These are phyloP conservation scores for Suillus cothurnatus DNA, from an alignment of 768 basidiomycete genomes.

Conservation along the genomic window DNA sequence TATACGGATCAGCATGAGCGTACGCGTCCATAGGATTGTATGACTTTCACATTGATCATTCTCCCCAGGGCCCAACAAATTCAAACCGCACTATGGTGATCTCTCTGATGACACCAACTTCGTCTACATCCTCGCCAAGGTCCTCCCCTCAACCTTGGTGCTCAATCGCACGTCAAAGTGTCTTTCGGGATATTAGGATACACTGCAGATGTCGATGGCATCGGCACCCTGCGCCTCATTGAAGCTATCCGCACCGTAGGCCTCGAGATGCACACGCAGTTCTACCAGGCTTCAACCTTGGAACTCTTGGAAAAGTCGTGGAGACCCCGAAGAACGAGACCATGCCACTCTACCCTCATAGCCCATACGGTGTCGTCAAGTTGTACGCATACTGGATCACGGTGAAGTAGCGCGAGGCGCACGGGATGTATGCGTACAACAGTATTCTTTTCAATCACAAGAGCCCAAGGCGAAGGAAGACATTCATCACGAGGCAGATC, in stretches of 20 bases:
- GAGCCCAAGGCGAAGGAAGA: conserved; percentile 91
- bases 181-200: conserved; percentile 99
- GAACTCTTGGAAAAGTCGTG: conserved; percentile 95
- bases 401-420: conserved; percentile 92
- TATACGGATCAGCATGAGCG: conserved; percentile 93
- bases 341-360: conserved; percentile 98
- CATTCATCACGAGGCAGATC: conserved; percentile 97
- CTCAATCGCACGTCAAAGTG: conserved; percentile 98
- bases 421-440: conserved; percentile 96
- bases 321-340: conserved; percentile 95
- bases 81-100: conserved; percentile 90
- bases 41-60: conserved; percentile 1
- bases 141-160: conserved; percentile 96
- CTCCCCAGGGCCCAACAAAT: conserved; percentile 63
- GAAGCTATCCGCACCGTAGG: conserved; percentile 97
- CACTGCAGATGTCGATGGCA: conserved; percentile 94
- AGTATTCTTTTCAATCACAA: conserved; percentile 99
- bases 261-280: conserved; percentile 87
- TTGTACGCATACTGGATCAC: conserved; percentile 91
- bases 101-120: conserved; percentile 96
- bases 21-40: conserved; percentile 41
- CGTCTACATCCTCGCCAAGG: conserved; percentile 93
- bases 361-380: conserved; percentile 95
- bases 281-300: conserved; percentile 97
- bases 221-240: conserved; percentile 93